Conservation (phyloP, 179 eudicot genomes). For the Beta lomatogona region DNA sequence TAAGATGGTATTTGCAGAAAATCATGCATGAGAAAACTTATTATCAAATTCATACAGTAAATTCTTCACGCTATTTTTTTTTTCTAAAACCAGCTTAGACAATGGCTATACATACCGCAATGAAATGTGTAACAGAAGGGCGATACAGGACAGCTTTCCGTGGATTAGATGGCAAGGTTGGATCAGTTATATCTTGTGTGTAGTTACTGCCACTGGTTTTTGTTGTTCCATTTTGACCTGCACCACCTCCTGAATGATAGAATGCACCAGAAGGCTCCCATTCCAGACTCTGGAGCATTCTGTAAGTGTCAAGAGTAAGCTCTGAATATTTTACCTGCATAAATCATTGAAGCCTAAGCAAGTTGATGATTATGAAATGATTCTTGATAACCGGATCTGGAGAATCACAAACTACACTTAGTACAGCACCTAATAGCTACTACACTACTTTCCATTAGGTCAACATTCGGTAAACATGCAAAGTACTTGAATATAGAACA, state of each 20-base stretch:
- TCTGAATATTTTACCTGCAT: slow-evolving; percentile 83
- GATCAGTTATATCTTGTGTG: slow-evolving; percentile 71
- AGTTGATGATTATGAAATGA: not conserved
- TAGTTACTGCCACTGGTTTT: slow-evolving; percentile 46
- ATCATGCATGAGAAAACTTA: slow-evolving; percentile 9
- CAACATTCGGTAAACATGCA: slow-evolving; percentile 11
- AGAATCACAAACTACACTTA: not conserved
- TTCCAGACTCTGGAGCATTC: slow-evolving; percentile 89
- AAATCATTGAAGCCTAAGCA: slow-evolving; percentile 9
- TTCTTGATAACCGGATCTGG: not conserved
- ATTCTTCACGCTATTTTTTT: not conserved
- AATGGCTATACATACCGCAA: slow-evolving; percentile 62
- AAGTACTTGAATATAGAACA: slow-evolving; percentile 13
- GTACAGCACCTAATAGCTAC: not conserved
- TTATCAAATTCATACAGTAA: slow-evolving; percentile 8
- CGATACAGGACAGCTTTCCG: slow-evolving; percentile 84
- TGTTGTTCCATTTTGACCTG: slow-evolving; percentile 59
- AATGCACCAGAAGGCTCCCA: slow-evolving; percentile 96
- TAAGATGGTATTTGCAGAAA: not conserved
- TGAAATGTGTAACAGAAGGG: slow-evolving; percentile 69
- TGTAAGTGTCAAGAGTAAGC: slow-evolving; percentile 78
- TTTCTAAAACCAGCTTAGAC: not conserved
- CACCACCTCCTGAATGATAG: slow-evolving; percentile 57
- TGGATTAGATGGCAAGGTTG: slow-evolving; percentile 86
- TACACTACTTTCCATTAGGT: not conserved